phyloP scores from a whole-genome alignment of 2,329 filamentous ascomycete genomes.

The Diaporthe sp. region DNA sequence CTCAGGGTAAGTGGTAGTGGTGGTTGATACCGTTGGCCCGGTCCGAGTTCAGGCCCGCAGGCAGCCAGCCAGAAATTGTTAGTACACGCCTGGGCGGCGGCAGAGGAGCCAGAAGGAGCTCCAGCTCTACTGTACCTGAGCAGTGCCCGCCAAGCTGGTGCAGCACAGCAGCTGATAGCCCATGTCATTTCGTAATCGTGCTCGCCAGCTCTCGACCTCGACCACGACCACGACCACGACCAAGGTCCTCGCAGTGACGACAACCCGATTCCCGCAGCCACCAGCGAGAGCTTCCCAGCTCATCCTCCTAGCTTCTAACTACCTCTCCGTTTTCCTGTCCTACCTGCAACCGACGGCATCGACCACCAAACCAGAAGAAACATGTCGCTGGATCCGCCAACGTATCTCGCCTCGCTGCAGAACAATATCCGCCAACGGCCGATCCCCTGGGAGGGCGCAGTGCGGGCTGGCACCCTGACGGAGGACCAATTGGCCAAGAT shows the following conservation, averaged over 20 bases:
- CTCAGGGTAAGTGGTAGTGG: no score
- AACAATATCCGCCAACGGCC: conserved; percentile 97
- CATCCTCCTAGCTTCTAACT: neutral
- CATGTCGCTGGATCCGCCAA: conserved; percentile 94
- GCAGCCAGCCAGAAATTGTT: conserved; percentile 29
- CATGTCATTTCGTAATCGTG: conserved; percentile 39
- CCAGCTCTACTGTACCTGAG: conserved; percentile 3
- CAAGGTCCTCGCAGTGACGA: conserved; percentile 2
- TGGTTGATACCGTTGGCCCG: neutral
- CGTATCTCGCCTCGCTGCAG: conserved; percentile 87
- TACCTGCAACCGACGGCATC: neutral
- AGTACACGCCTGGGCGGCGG: conserved; percentile 7
- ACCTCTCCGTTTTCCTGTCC: no score
- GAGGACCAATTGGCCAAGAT: conserved; percentile 96
- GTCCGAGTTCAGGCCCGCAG: neutral
- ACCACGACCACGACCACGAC: conserved; percentile 10
- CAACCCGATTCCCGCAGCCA: conserved; percentile 10
- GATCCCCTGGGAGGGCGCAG: conserved; percentile 97
- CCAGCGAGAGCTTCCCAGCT: neutral
- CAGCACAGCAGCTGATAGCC: conserved; percentile 5
- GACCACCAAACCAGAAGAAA: conserved; percentile 2
- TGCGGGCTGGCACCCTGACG: conserved; percentile 92
- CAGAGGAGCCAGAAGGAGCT: neutral
- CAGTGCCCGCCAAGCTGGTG: neutral
- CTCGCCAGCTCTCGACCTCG: neutral